A percentile compares a stretch with the other conserved stretches of the same genome.
Conservation (phyloP, 2,329 filamentous ascomycete species). For the Pseudocercospora vitis region DNA sequence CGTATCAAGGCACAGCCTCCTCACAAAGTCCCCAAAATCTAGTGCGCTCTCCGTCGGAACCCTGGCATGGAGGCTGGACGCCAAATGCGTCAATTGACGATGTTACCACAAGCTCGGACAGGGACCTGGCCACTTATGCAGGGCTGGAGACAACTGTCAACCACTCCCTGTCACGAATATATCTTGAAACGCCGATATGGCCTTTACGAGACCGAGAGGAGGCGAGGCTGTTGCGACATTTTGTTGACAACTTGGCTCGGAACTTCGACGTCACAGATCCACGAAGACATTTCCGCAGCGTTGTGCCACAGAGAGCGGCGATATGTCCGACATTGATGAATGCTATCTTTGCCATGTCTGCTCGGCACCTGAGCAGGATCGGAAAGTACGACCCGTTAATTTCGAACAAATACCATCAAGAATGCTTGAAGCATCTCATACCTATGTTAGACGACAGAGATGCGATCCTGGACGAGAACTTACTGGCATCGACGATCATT, state of each 20-base stretch:
- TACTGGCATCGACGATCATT: constrained; percentile 58
- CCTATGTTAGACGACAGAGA: constrained; percentile 47
- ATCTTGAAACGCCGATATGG: constrained; percentile 34
- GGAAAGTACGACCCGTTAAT: constrained; percentile 51
- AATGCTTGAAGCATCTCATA: constrained; percentile 54
- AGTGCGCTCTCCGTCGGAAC: constrained; percentile 21
- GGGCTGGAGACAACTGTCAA: constrained; percentile 27
- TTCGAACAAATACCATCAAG: constrained; percentile 55
- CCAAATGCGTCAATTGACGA: constrained; percentile 18
- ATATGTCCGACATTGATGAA: constrained; percentile 56
- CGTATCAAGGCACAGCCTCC: constrained; percentile 21
- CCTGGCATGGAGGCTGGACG: constrained; percentile 30
- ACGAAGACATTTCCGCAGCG: constrained; percentile 52
- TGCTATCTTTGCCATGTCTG: constrained; percentile 58
- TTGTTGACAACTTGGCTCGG: constrained; percentile 33
- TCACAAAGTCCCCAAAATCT: constrained; percentile 12
- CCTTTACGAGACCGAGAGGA: constrained; percentile 35
- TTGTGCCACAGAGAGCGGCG: constrained; percentile 56
- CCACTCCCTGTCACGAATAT: constrained; percentile 31
- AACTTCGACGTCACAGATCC: constrained; percentile 39
- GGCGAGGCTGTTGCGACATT: constrained; percentile 37
- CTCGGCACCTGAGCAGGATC: constrained; percentile 55
- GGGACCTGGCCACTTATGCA: constrained; percentile 17
- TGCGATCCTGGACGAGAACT: constrained; percentile 50
- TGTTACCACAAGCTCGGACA: constrained; percentile 13